phyloP scores from a whole-genome alignment of 2,329 filamentous ascomycete species.

The Claviceps sp. region DNA sequence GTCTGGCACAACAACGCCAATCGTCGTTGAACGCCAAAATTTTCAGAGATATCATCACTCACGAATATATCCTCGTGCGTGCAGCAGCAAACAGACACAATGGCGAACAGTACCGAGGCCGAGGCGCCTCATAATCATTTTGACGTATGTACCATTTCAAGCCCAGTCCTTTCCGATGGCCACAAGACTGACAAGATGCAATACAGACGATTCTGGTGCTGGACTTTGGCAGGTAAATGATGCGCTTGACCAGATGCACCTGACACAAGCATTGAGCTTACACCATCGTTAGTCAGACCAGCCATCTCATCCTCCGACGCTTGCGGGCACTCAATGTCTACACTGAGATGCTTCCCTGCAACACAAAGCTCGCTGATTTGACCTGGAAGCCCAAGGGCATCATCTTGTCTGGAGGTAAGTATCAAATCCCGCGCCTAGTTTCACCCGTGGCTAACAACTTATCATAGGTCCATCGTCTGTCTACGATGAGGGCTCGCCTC shows the following conservation, averaged over 20 bases:
- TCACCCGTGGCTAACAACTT: not conserved
- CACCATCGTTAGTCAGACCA: slow-evolving; percentile 27
- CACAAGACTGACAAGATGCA: not conserved
- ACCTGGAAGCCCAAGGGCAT: slow-evolving; percentile 72
- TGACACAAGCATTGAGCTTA: not conserved
- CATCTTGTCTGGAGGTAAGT: slow-evolving; percentile 35
- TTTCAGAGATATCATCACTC: not conserved
- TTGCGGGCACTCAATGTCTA: slow-evolving; percentile 48
- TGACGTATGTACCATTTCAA: slow-evolving; percentile 1
- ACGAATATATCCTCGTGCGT: not conserved
- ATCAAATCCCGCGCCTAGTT: slow-evolving; percentile 2
- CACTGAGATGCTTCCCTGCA: slow-evolving; percentile 80
- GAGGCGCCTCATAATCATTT: slow-evolving; percentile 9
- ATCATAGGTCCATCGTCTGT: slow-evolving; percentile 48
- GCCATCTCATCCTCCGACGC: slow-evolving; percentile 59
- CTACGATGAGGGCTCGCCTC: slow-evolving; percentile 57
- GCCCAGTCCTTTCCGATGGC: not conserved
- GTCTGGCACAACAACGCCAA: not conserved
- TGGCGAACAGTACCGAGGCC: slow-evolving; percentile 3
- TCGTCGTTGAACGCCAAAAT: not conserved
- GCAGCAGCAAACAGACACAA: not conserved
- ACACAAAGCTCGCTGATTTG: slow-evolving; percentile 64
- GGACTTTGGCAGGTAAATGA: slow-evolving; percentile 38
- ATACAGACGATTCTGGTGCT: slow-evolving; percentile 52
- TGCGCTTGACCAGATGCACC: not conserved